Base-by-base conservation (phyloP, 495 filamentous ascomycete genomes). In the Eremomyces bilateralis region DNA sequence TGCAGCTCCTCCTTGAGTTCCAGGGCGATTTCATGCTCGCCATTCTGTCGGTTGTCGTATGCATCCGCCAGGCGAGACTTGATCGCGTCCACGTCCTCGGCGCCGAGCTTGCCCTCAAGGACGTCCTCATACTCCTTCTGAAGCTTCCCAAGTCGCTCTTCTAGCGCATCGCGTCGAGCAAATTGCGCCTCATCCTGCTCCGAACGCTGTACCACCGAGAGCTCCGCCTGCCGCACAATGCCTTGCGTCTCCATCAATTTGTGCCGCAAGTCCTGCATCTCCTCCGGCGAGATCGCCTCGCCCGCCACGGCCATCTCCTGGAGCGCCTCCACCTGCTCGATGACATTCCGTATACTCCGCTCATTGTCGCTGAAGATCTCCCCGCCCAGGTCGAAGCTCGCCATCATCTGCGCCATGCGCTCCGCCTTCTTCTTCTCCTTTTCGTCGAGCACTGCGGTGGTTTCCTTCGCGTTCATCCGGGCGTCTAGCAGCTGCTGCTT, bases 351-450 rank as follows among this genome's bases (percentile, higher is more conserved):
- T 27, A 97, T 73, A 31, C 70, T 73, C 39, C 73, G 66, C 51
- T 94, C 88, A 46, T 92, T 93, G 22, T 81, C 76, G 28, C 79
- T 88, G 55, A 94, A 83, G 12, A 81, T 69, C 36, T 94, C 83
- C 15, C 71, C 76, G 24, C 79, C 82, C 21, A 94, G 67, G 48
- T 95, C 84, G 42, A 97, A 94, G 4, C 85, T 80, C 32, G 88
- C 85, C 85, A 97, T 93, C 88, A 97, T 97, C 67, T 93, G 80
- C 19, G 88, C 88, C 88, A 97, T 97, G 51, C 82, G 81, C 59
- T 95, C 88, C 4, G 80, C 80, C 62, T 95, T 97, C 62, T 82
- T 84, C 64, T 81, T 84, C 55, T 95, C 88, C 61, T 95, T 97
- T 57, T 94, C 88, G 45, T 94, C 83, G 2, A 85, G 51, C 11